Evolutionary conservation across 2,329 filamentous ascomycete species (phyloP).

Genomic region (Sporothrix brasiliensis): DNA sequence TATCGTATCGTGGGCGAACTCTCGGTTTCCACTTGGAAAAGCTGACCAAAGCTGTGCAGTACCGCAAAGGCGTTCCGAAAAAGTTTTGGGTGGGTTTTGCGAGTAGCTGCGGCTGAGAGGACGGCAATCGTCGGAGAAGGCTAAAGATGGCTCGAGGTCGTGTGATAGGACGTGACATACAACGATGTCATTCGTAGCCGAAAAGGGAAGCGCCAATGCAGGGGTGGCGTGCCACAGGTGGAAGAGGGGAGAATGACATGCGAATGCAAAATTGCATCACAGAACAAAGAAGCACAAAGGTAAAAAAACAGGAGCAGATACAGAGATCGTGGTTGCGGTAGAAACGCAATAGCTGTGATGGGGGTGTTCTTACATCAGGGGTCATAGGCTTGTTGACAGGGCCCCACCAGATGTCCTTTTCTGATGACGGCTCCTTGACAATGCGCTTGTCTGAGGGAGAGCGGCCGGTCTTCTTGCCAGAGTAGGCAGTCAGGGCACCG

Average conservation of each 20-base stretch:
- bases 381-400: slow-evolving; percentile 99
- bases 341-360: neutral
- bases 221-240: neutral
- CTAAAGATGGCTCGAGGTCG: slow-evolving; percentile 24
- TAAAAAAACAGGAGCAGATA: neutral
- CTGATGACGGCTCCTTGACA: slow-evolving; percentile 85
- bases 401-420: slow-evolving; percentile 97
- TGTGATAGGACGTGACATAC: slow-evolving; percentile 17
- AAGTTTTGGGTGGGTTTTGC: neutral
- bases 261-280: no score
- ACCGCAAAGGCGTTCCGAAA: neutral
- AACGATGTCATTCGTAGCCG: slow-evolving; percentile 19
- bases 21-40: slow-evolving; percentile 23
- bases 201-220: slow-evolving; percentile 14
- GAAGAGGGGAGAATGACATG: neutral
- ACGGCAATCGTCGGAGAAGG: slow-evolving; percentile 31
- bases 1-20: slow-evolving; percentile 9
- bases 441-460: slow-evolving; percentile 97
- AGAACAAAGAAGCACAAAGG: neutral
- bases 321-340: neutral
- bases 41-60: neutral
- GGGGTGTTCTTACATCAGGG: slow-evolving; percentile 73
- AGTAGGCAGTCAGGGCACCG: slow-evolving; percentile 95
- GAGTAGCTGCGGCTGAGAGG: slow-evolving; percentile 2
- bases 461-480: slow-evolving; percentile 94